Evolutionary conservation across 176 grass and related monocot species (phyloP).

Genomic region (Phoenix dactylifera): DNA sequence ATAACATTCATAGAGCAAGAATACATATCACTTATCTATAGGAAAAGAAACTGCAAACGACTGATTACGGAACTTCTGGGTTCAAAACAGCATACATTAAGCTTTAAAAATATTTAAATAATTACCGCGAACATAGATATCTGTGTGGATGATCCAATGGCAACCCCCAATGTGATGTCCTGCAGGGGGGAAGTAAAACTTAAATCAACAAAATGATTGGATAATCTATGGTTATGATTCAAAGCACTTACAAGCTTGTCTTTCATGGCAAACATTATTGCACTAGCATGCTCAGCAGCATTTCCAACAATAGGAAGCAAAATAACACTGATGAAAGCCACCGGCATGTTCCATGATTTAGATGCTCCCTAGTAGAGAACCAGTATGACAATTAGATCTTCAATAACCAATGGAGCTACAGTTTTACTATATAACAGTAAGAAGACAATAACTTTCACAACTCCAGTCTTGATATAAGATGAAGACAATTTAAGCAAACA

Average conservation of each 20-base stretch:
- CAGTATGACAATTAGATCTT: constrained; percentile 23
- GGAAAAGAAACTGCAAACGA: too few relatives aligned
- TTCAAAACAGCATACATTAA: too few relatives aligned
- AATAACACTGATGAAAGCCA: constrained; percentile 99
- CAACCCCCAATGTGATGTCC: constrained; percentile 95
- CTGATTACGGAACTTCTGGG: too few relatives aligned
- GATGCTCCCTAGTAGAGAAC: constrained; percentile 68
- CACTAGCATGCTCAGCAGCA: constrained; percentile 95
- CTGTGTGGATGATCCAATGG: constrained; percentile 95
- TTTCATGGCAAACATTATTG: constrained; percentile 99
- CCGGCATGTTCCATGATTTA: constrained; percentile 78
- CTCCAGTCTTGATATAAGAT: too few relatives aligned
- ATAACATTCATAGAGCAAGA: too few relatives aligned
- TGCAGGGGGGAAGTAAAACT: constrained; percentile 22
- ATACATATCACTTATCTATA: too few relatives aligned
- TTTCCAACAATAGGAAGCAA: constrained; percentile 97
- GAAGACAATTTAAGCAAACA: too few relatives aligned
- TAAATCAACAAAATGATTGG: neutral
- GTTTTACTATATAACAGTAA: too few relatives aligned
- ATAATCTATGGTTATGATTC: neutral
- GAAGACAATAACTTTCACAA: too few relatives aligned
- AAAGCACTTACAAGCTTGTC: constrained; percentile 69
- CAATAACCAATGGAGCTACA: too few relatives aligned
- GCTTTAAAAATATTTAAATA: constrained; percentile 2
- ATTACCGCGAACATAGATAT: constrained; percentile 99